Evolutionary conservation across 2,329 filamentous ascomycete species (phyloP), one percentile per base, ranked within the genome.

Genomic region (Setomelanomma holmii): DNA sequence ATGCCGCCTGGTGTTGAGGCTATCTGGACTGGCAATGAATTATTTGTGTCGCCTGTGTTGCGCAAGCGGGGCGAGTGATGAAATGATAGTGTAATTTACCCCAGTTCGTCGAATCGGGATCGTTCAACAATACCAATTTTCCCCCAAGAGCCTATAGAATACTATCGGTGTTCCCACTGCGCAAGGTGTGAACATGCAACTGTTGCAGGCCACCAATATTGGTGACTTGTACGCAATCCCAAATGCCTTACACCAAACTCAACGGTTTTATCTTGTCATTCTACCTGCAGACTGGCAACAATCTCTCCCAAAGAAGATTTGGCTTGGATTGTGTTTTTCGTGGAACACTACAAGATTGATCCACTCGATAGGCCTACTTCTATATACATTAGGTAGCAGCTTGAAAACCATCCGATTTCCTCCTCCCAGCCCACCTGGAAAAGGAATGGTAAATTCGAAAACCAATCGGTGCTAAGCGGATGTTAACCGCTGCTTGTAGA

Each of bases 1-100:
- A 55, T 56, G 53, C 53, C 53, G 33, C 19, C 20, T 17, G 50
- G 50, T 35, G 53, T 56, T 7, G 53, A 45, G 45, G 51, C 53
- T 41, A 56, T 51, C 22, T 55, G 21, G 24, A 54, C 44, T 44
- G 53, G 50, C 20, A 30, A 49, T 46, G 53, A 56, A 41, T 40
- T 56, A n/a, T 56, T 56, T 50, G 40, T 56, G 40, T 56, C 53
- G 51, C 53, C 53, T 51, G 51, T 55, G 45, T 54, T 56, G 50
- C 46, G 30, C 35, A 53, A 53, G 39, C 47, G 49, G 44, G 14
- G 39, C 21, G 22, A 27, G 40, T 42, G 8, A 23, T 24, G 11
- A 20, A 20, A 12, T 27, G 12, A 27, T 27, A 12, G 6, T 27
- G 24, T 27, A n/a, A n/a, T n/a, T n/a, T n/a, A 27, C 24, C 24